Conservation (phyloP, 257 asterid genomes). For the Nicotiana attenuata region DNA sequence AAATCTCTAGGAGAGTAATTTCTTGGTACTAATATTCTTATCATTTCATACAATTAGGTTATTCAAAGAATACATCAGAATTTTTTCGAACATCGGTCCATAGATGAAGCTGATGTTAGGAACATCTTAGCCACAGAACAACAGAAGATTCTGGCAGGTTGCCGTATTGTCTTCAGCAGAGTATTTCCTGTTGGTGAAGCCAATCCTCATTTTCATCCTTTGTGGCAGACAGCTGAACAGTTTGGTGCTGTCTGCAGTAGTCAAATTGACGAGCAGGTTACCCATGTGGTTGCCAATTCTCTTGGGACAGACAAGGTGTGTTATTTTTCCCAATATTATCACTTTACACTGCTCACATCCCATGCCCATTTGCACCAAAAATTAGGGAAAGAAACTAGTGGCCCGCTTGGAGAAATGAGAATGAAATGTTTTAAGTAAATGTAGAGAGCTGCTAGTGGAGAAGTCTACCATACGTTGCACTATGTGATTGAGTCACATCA, state of each 20-base stretch:
- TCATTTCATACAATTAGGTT: slow-evolving; percentile 45
- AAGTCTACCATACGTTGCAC: background rate
- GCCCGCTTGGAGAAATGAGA: background rate
- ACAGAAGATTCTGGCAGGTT: slow-evolving; percentile 75
- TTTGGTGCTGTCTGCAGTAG: slow-evolving; percentile 89
- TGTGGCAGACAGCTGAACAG: slow-evolving; percentile 97
- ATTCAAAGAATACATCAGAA: slow-evolving; percentile 74
- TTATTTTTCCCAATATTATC: background rate
- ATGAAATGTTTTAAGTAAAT: background rate
- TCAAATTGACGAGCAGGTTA: slow-evolving; percentile 84
- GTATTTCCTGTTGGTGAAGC: slow-evolving; percentile 92
- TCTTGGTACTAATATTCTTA: slow-evolving; percentile 7
- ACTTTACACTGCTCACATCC: background rate
- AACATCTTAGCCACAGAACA: slow-evolving; percentile 84
- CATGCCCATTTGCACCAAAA: background rate
- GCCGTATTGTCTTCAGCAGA: slow-evolving; percentile 91
- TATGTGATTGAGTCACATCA: background rate
- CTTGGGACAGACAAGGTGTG: slow-evolving; percentile 95
- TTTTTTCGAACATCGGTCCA: slow-evolving; percentile 59
- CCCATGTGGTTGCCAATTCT: slow-evolving; percentile 96
- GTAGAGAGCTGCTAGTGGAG: background rate
- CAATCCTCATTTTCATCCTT: slow-evolving; percentile 88
- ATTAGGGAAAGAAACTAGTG: background rate
- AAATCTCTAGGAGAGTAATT: background rate
- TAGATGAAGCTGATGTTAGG: slow-evolving; percentile 90